Evolutionary conservation across 1,284 basidiomycete species (phyloP), one percentile per base, ranked within the genome.

Genomic region (Quambalaria eucalypti): DNA sequence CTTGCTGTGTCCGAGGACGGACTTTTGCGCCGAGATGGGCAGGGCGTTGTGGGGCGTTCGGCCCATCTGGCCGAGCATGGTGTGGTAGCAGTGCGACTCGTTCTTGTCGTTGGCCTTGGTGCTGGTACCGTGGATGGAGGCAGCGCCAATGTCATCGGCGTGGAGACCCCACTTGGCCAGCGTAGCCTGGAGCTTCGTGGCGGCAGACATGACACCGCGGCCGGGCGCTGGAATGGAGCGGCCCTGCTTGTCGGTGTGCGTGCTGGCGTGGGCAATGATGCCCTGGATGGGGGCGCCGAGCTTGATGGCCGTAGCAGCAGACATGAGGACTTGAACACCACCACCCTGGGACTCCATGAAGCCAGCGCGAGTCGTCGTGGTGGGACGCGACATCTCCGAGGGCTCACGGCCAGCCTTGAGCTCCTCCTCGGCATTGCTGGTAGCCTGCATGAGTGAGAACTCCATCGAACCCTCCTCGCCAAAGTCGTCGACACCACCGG

Each of bases 101-200:
- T 98, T 98, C 80, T 92, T 89, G 82, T 98, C 92, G 77, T 98
- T 98, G 33, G 93, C 93, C 69, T 85, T 87, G 36, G 95, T 98
- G 70, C 91, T 93, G 5, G 93, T 98, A 44, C 90, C 90, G 69
- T 92, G 90, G 62, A 92, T 90, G 25, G 88, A 88, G 49, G 90
- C 80, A 44, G 80, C 80, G 60, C 81, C 80, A 63, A 98, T 85
- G 61, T 95, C 89, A 76, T 98, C 92, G 31, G 88, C 86, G 23
- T 84, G 87, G 56, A 98, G 80, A 63, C 91, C 92, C 90, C 91
- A 98, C 50, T 96, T 87, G 55, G 95, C 93, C 50, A 98, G 82
- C 8, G 91, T 91, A 52, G 90, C 87, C 68, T 92, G 88, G 59
- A 98, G 82, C 57, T 93, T 93, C 40, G 61, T 54, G 55, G 69